A percentile compares a stretch with the other conserved stretches of the same genome.
Evolutionary conservation across 495 filamentous ascomycete genomes (phyloP).

Genomic region (Talaromyces liani): DNA sequence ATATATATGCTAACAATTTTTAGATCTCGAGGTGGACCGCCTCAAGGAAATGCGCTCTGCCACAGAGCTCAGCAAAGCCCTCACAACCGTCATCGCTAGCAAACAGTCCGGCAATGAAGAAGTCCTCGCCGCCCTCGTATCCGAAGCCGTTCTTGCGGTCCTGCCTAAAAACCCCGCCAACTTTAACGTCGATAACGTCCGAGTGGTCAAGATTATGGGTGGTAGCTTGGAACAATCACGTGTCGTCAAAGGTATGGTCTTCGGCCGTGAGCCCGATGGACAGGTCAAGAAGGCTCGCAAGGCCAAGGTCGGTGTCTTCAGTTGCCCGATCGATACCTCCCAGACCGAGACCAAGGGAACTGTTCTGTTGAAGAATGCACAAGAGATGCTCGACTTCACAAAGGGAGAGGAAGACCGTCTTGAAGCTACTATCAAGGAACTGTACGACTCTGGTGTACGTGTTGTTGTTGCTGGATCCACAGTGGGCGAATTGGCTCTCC

Average conservation of each 20-base stretch:
- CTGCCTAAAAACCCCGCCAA: slow-evolving; percentile 95
- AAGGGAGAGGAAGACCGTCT: slow-evolving; percentile 93
- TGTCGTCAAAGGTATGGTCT: slow-evolving; percentile 98
- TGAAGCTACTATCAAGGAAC: slow-evolving; percentile 84
- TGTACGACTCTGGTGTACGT: slow-evolving; percentile 86
- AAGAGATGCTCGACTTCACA: slow-evolving; percentile 98
- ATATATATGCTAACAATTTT: not conserved
- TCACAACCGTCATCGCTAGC: slow-evolving; percentile 89
- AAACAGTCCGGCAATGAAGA: slow-evolving; percentile 96
- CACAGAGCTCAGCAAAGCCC: slow-evolving; percentile 85
- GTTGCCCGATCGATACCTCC: slow-evolving; percentile 88
- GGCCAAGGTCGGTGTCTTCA: slow-evolving; percentile 95
- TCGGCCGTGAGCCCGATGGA: slow-evolving; percentile 85
- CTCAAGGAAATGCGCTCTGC: slow-evolving; percentile 73
- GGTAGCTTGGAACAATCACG: slow-evolving; percentile 86
- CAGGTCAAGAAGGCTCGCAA: slow-evolving; percentile 80
- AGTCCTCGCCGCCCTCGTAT: slow-evolving; percentile 73
- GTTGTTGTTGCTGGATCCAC: slow-evolving; percentile 87
- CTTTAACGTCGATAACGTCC: slow-evolving; percentile 99
- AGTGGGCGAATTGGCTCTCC: slow-evolving; percentile 89
- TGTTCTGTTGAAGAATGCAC: slow-evolving; percentile 92
- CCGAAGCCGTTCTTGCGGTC: slow-evolving; percentile 89
- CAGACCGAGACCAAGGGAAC: slow-evolving; percentile 99
- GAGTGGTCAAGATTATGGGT: slow-evolving; percentile 99
- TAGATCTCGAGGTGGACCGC: slow-evolving; percentile 84